Conservation (phyloP, 2,329 filamentous ascomycete species). For the Colletotrichum chrysophilum region DNA sequence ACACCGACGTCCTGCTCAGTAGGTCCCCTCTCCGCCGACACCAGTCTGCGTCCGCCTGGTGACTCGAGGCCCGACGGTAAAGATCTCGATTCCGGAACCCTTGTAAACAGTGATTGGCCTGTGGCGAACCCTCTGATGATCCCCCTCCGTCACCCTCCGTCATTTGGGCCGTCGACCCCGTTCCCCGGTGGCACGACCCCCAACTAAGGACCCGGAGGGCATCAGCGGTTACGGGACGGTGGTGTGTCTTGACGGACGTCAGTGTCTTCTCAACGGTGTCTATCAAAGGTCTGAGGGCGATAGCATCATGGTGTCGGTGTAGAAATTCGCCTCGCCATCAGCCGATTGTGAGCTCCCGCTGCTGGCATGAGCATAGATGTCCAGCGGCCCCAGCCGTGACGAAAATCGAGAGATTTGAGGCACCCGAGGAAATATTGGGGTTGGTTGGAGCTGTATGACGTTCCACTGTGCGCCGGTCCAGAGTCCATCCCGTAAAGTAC, state of each 20-base stretch:
- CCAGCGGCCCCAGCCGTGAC: accelerated
- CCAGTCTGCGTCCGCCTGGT: neutral
- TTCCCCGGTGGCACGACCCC: neutral
- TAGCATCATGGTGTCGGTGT: neutral
- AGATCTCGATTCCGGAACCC: neutral
- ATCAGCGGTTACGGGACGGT: neutral
- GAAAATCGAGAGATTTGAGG: neutral
- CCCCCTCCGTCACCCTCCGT: neutral
- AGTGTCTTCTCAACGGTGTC: neutral
- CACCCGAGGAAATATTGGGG: neutral
- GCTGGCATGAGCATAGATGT: neutral
- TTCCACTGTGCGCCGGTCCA: neutral
- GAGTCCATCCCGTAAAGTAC: neutral
- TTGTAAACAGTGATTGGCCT: neutral
- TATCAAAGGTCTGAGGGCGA: neutral
- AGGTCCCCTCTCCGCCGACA: neutral
- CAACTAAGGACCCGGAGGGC: neutral
- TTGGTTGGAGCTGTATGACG: neutral
- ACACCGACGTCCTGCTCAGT: neutral
- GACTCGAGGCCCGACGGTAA: neutral
- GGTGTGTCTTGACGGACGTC: neutral
- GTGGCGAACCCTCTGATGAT: neutral
- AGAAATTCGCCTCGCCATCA: neutral
- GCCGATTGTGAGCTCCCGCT: neutral
- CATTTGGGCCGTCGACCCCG: neutral